Conservation (phyloP, 306 rosid species). For the Vigna nakashimae region DNA sequence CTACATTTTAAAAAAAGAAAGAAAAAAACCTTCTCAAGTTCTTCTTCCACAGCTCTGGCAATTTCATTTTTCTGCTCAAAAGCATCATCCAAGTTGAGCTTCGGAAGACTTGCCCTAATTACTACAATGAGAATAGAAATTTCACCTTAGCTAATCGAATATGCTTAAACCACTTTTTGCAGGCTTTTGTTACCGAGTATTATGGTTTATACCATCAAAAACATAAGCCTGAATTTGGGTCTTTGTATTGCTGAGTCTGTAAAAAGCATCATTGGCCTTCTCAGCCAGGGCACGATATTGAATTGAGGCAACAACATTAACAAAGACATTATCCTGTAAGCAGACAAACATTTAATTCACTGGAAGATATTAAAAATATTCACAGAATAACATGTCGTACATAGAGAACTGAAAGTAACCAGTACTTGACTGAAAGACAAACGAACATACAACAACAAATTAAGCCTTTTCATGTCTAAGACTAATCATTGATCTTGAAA, state of each 20-base stretch:
- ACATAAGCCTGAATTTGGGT: constrained; percentile 92
- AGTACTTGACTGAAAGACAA: not conserved
- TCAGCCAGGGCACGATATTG: constrained; percentile 88
- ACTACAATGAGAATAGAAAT: constrained; percentile 56
- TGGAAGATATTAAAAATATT: constrained; percentile 2
- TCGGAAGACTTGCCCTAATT: constrained; percentile 90
- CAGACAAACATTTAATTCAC: constrained; percentile 36
- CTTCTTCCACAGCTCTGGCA: constrained; percentile 92
- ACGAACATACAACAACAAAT: not conserved
- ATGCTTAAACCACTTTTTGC: constrained; percentile 5
- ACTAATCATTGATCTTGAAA: not conserved
- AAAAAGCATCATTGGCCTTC: constrained; percentile 86
- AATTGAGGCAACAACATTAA: constrained; percentile 90
- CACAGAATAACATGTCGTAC: not conserved
- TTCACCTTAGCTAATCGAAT: constrained; percentile 28
- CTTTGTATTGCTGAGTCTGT: constrained; percentile 92
- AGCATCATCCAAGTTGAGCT: constrained; percentile 83
- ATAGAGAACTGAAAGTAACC: no score
- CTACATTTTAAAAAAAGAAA: not conserved
- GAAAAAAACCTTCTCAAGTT: constrained; percentile 78
- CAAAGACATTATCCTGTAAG: constrained; percentile 90
- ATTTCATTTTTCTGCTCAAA: constrained; percentile 96
- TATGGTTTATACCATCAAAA: constrained; percentile 74
- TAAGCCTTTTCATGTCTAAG: not conserved
- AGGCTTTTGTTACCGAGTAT: constrained; percentile 35